Evolutionary conservation across 805 yeast species (phyloP), one percentile per base, ranked within the genome.

Genomic region (Tetrapisispora fleetii): DNA sequence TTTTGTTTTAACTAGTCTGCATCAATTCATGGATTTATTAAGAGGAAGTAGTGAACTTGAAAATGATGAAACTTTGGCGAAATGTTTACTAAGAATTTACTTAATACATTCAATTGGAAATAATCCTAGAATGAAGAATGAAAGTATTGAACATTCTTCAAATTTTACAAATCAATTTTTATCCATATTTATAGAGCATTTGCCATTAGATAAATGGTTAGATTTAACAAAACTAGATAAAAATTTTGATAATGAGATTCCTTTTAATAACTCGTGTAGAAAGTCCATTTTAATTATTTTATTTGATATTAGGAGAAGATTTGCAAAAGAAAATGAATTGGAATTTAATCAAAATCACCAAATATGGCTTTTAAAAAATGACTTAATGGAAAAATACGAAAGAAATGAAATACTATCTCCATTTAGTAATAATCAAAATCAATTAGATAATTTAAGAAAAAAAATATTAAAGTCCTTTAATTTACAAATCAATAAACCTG

Each of bases 51-150:
- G 13, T 5, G 6, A 8, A 10, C 6, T 33, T 10, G 45, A 46
- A 14, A n/a, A 35, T 4, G 45, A 49, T 32, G 35, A 48, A 11
- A 37, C 46, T 8, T 37, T 58, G 28, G 52, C 60, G 6, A 55
- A 61, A 50, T 50, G 51, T 18, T n/a, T 63, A 9, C 42, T 62
- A 9, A 52, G 60, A 44, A 47, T 59, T 6, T 63, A 60, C 41
- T 45, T 55, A 3, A 30, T 58, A 1, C 56, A 58, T 21, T 45
- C 47, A 24, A 28, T 24, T 13, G 21, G 33, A 17, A 35, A 30
- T 41, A 17, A 13, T 9, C 17, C 19, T 24, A 30, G 13, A 28
- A 18, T 14, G 9, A 28, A 19, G 28, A 2, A 17, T 24, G 44
- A 50, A 7, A 33, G 9, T 8, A 19, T 40, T n/a, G 28, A 18